These are phyloP conservation scores for Aspergillus nidulans DNA, from an alignment of 495 filamentous ascomycete species.

Conservation along the genomic window DNA sequence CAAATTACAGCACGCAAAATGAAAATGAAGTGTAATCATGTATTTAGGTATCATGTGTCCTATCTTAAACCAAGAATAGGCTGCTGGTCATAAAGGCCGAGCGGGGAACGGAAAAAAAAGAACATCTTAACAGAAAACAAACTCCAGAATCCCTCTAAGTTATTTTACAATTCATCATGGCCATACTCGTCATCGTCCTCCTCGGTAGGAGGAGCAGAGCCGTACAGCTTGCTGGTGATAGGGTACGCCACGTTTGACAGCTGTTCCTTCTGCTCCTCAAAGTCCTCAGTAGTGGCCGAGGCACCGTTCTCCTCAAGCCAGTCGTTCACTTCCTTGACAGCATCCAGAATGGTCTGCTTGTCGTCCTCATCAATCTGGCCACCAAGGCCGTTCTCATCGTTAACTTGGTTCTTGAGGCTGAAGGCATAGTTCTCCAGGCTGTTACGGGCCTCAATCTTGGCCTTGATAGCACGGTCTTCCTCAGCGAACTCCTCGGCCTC, in stretches of 20 bases:
- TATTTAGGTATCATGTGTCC: constrained; percentile 32
- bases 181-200: constrained; percentile 68
- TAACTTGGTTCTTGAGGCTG: constrained; percentile 98
- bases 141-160: constrained; percentile 44
- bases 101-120: constrained; percentile 15
- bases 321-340: constrained; percentile 94
- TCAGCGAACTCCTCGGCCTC: constrained; percentile 98
- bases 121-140: constrained; percentile 21
- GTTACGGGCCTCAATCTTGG: constrained; percentile 92
- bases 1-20: not conserved
- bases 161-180: constrained; percentile 88
- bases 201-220: constrained; percentile 57
- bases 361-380: constrained; percentile 98
- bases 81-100: not conserved
- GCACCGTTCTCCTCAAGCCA: constrained; percentile 97
- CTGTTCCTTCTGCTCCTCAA: constrained; percentile 99
- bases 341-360: constrained; percentile 95
- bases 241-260: constrained; percentile 93
- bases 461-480: constrained; percentile 96
- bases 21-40: constrained; percentile 2
- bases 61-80: constrained; percentile 11
- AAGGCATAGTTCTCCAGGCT: constrained; percentile 95
- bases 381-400: constrained; percentile 93
- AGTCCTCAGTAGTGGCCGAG: constrained; percentile 85
- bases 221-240: constrained; percentile 96